These are phyloP conservation scores for Ganoderma meredithae DNA, from an alignment of 1,284 basidiomycete genomes.

Conservation along the genomic window DNA sequence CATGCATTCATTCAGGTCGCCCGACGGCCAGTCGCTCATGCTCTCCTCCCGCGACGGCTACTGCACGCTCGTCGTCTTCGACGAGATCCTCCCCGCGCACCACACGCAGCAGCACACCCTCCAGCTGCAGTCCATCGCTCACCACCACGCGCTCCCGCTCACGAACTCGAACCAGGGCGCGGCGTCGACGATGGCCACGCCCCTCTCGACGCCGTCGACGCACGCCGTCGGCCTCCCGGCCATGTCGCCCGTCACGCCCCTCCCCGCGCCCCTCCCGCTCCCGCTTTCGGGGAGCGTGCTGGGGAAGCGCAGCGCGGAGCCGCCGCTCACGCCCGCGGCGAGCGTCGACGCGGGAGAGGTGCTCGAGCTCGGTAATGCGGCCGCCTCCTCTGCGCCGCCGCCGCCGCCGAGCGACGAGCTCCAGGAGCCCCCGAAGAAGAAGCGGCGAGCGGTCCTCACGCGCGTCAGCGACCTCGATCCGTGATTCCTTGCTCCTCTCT, in stretches of 20 bases:
- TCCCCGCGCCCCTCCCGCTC: constrained; percentile 26
- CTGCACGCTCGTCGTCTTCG: constrained; percentile 92
- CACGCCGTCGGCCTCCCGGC: constrained; percentile 45
- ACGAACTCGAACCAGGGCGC: constrained; percentile 40
- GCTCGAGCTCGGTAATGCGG: constrained; percentile 12
- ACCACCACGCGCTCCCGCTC: constrained; percentile 77
- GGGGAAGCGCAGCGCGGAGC: constrained; percentile 54
- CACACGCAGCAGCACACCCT: constrained; percentile 89
- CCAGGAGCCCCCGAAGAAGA: constrained; percentile 79
- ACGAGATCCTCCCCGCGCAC: constrained; percentile 88
- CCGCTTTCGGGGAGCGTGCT: constrained; percentile 46
- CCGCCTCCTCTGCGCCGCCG: too few relatives aligned
- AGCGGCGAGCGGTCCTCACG: constrained; percentile 84
- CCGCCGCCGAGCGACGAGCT: constrained; percentile 32
- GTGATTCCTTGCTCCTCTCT: constrained; percentile 10
- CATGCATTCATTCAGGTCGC: constrained; percentile 88
- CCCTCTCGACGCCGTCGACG: constrained; percentile 49
- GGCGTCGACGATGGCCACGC: constrained; percentile 41
- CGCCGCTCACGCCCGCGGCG: constrained; percentile 59
- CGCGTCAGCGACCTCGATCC: constrained; percentile 67
- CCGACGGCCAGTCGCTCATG: constrained; percentile 93
- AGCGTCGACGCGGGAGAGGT: constrained; percentile 49
- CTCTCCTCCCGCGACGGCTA: constrained; percentile 96
- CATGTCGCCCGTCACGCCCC: constrained; percentile 46
- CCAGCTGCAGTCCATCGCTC: constrained; percentile 87